Evolutionary conservation across 2,329 filamentous ascomycete genomes (phyloP), one percentile per base, ranked within the genome.

Genomic region (Xylariaceae sp.): DNA sequence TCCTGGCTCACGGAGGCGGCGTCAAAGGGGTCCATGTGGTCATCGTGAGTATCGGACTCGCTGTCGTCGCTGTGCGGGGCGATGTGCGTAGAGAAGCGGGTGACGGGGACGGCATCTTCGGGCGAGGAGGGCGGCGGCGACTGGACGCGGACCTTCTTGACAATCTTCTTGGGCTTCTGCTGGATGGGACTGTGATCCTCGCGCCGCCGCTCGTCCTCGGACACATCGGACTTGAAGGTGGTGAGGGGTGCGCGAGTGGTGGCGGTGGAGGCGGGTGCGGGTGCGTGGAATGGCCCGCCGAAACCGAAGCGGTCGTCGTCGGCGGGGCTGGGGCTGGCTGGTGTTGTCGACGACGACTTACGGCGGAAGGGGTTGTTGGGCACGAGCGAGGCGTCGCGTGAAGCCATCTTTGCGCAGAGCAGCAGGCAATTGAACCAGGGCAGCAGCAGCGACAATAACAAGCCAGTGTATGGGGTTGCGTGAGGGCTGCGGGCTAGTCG

Each of bases 101-200:
- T 60, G 41, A 56, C 64, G 19, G 62, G 64, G 35, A 66, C 68
- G 62, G 68, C 66, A 60, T 77, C 78, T 56, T 81, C 78, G 57
- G 79, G 77, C 11, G 77, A 78, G n/a, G 77, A 75, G 3, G 81
- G 81, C 51, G 81, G 81, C 45, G 82, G 82, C 39, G 81, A 84
- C 62, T 84, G 76, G 9, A 86, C 78, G 61, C 84, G 81, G 52
- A 88, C 85, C 61, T 81, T 86, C 69, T 87, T 86, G 51, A 79
- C 74, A 36, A 81, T 72, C 71, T 78, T 87, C 65, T 64, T 65
- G 9, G 64, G 65, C 46, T 59, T 61, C 39, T 55, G 49, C 43
- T 61, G 60, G 39, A 62, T 46, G 3, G 63, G 44, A 18, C 52
- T 56, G 68, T 76, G 57, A 33, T 60, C 47, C 9, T 56, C 56